These are phyloP conservation scores for Trichoderma oligosporum DNA, from an alignment of 2,329 filamentous ascomycete genomes.

Conservation along the genomic window DNA sequence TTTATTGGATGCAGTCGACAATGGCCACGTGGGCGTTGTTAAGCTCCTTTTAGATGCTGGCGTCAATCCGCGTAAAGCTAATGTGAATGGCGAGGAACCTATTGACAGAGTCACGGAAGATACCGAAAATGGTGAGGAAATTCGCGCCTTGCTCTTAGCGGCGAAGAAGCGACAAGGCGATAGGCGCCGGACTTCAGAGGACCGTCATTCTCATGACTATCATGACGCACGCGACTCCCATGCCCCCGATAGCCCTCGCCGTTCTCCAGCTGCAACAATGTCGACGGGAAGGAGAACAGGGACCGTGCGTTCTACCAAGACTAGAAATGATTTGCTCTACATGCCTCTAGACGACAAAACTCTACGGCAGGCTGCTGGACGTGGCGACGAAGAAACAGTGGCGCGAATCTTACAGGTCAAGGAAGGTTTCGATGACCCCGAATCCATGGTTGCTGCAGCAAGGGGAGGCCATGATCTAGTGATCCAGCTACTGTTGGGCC, in stretches of 20 bases:
- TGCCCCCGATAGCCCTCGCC: slow-evolving; percentile 55
- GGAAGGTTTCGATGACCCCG: slow-evolving; percentile 66
- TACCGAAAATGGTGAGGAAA: slow-evolving; percentile 73
- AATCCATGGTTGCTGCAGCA: slow-evolving; percentile 85
- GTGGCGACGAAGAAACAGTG: slow-evolving; percentile 60
- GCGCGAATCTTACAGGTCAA: slow-evolving; percentile 59
- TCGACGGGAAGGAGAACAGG: slow-evolving; percentile 48
- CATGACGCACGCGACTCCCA: slow-evolving; percentile 50
- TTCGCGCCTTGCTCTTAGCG: slow-evolving; percentile 64
- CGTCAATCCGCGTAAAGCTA: slow-evolving; percentile 86
- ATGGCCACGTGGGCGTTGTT: slow-evolving; percentile 86
- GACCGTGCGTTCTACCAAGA: slow-evolving; percentile 59
- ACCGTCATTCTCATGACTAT: slow-evolving; percentile 47
- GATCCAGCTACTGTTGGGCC: slow-evolving; percentile 69
- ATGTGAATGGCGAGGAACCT: slow-evolving; percentile 88
- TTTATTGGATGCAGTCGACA: slow-evolving; percentile 92
- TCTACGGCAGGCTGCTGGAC: slow-evolving; percentile 55
- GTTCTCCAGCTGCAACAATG: slow-evolving; percentile 46
- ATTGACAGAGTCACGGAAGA: slow-evolving; percentile 76
- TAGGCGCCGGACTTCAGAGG: slow-evolving; percentile 54
- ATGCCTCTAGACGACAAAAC: slow-evolving; percentile 62
- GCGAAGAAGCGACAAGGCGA: slow-evolving; percentile 55
- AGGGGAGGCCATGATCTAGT: slow-evolving; percentile 88
- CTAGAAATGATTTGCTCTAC: slow-evolving; percentile 60
- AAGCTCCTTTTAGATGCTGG: slow-evolving; percentile 78